These are phyloP conservation scores for Pestalotiopsis sp. DNA, from an alignment of 2,329 filamentous ascomycete species.

Conservation along the genomic window DNA sequence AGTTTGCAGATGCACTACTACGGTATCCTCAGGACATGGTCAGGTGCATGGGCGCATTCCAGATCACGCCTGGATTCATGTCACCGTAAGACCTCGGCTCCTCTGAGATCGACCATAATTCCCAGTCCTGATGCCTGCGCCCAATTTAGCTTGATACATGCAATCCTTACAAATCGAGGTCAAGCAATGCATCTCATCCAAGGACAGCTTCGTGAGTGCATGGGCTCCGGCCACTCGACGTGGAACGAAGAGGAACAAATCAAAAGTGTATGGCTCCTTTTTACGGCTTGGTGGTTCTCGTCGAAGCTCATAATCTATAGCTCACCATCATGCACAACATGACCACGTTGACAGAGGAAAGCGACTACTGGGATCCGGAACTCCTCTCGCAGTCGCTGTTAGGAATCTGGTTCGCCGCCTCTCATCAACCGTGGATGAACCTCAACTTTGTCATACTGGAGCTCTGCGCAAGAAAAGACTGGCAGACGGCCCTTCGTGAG, in stretches of 20 bases:
- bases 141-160: not conserved
- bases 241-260: not conserved
- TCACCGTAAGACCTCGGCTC: not conserved
- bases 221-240: not conserved
- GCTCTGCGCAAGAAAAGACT: not conserved
- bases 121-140: not conserved
- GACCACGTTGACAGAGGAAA: not conserved
- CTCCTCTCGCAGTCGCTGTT: not conserved
- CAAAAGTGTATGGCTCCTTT: not conserved
- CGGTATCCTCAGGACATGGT: not conserved
- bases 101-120: not conserved
- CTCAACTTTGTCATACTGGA: not conserved
- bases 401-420: not conserved
- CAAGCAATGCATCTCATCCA: not conserved
- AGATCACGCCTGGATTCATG: not conserved
- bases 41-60: not conserved
- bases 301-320: not conserved
- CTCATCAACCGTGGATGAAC: not conserved
- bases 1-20: not conserved
- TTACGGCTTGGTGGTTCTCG: too few relatives aligned
- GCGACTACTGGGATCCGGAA: not conserved
- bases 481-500: not conserved
- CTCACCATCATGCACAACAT: not conserved
- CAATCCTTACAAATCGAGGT: not conserved
- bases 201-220: not conserved